These are phyloP conservation scores for Phytopythium vexans DNA, from an alignment of 352 stramenopile genomes.

Conservation along the genomic window DNA sequence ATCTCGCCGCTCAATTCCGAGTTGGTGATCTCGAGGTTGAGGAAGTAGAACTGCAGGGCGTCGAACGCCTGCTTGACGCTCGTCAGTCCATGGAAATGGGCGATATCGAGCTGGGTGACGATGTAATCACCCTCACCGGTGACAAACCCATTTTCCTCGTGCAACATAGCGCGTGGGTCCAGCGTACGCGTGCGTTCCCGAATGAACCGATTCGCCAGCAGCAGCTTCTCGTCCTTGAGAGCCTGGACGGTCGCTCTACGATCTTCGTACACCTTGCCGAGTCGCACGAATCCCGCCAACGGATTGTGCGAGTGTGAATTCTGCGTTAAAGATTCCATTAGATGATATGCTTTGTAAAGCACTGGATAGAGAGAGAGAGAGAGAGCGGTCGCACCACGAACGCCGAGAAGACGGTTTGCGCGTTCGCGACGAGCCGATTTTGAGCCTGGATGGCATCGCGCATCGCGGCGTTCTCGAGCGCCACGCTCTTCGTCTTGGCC, in stretches of 20 bases:
- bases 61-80: constrained; percentile 50
- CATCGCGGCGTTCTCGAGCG: constrained; percentile 17
- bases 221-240: constrained; percentile 28
- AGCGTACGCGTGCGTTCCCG: constrained; percentile 23
- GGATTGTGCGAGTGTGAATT: constrained; percentile 18
- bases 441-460: constrained; percentile 18
- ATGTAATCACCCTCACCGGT: constrained; percentile 29
- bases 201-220: constrained; percentile 25
- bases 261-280: constrained; percentile 12
- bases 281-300: constrained; percentile 22
- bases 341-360: neutral
- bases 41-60: constrained; percentile 44
- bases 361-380: neutral
- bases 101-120: constrained; percentile 35
- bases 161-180: constrained; percentile 19
- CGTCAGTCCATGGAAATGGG: constrained; percentile 27
- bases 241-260: constrained; percentile 21
- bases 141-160: constrained; percentile 33
- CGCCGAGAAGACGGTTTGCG: constrained; percentile 21
- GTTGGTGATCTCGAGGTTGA: constrained; percentile 58
- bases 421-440: constrained; percentile 14
- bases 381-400: constrained; percentile 22
- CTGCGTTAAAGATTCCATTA: constrained; percentile 8
- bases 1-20: constrained; percentile 49
- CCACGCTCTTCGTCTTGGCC: constrained; percentile 12